Evolutionary conservation across 768 basidiomycete genomes (phyloP), one percentile per base, ranked within the genome.

Genomic region (Lentinula sp.): DNA sequence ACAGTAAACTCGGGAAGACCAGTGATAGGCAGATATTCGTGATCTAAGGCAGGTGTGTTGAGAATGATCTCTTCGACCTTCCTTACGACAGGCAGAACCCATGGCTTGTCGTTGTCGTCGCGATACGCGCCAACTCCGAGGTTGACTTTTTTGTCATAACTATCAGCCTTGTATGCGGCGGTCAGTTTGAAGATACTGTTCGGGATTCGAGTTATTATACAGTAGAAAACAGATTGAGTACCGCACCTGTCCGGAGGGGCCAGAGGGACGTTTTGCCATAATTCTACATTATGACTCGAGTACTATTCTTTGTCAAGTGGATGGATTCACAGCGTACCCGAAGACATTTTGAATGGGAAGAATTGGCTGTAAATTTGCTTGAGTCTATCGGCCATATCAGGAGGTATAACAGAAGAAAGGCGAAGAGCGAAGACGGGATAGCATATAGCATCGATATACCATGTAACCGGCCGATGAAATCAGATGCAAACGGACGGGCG

Each of bases 61-160:
- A 93, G 70, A 50, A 95, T 74, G 59, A 81, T 81, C 57, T 82
- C 75, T 10, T 88, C 91, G 18, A 91, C 93, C 83, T 92, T 93
- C 73, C 88, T 91, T 13, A 97, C 88, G 32, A 93, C 92, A 21
- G 94, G 94, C 31, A 97, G 83, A 28, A 96, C 85, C 92, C 93
- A 97, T 13, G 94, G 89, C 74, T 90, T 95, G 73, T 81, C 85
- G 67, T 91, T 72, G 67, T 94, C 83, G 68, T 95, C 95, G 66
- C 94, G 83, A 72, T 97, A 97, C 7, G 94, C 95, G 49, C 94
- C 95, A 49, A 95, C 94, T 42, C 94, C 93, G 23, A 97, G 80
- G 72, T 96, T 96, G 74, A 95, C 80, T 79, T 97, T 97, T 63
- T 87, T 74, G 13, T 83, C 79, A 71, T 79, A 83, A 2, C 82